Conservation (phyloP, 148 eudicot species). For the Heliamphora exappendiculata region DNA sequence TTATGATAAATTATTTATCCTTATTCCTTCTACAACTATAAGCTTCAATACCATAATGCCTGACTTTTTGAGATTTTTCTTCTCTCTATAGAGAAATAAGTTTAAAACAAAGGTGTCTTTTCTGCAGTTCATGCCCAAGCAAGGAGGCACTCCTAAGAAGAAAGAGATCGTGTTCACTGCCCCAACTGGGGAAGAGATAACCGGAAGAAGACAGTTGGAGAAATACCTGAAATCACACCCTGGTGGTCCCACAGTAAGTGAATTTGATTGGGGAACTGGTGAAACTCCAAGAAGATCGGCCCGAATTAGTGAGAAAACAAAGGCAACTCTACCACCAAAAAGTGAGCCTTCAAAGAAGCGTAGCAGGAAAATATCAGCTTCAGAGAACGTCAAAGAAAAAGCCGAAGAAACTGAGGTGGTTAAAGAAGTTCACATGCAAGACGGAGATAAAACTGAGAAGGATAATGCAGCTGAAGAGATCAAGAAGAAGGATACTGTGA, state of each 20-base stretch:
- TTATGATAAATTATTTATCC: neutral
- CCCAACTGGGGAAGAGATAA: slow-evolving; percentile 89
- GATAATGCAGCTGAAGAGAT: slow-evolving; percentile 2
- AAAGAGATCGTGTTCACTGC: slow-evolving; percentile 68
- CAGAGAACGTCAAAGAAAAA: slow-evolving; percentile 12
- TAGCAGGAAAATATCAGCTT: neutral
- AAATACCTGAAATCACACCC: slow-evolving; percentile 85
- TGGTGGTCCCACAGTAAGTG: slow-evolving; percentile 59
- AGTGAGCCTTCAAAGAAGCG: slow-evolving; percentile 42
- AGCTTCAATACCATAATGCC: neutral
- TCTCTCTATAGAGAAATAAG: neutral
- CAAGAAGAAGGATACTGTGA: neutral
- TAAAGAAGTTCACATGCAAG: slow-evolving; percentile 11
- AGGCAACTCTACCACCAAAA: slow-evolving; percentile 39
- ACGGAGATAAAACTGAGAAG: slow-evolving; percentile 3
- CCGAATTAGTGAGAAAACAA: slow-evolving; percentile 70
- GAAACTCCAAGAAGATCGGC: slow-evolving; percentile 87
- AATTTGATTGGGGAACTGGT: slow-evolving; percentile 88
- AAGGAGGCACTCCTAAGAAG: slow-evolving; percentile 71
- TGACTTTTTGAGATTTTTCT: neutral
- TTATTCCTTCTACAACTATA: neutral
- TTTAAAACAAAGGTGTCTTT: neutral
- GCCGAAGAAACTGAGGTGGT: slow-evolving; percentile 13
- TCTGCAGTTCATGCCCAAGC: slow-evolving; percentile 63
- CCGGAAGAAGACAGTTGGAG: slow-evolving; percentile 58